Conservation (phyloP, 805 yeast genomes). For the Crinitomyces ghanaensis region DNA sequence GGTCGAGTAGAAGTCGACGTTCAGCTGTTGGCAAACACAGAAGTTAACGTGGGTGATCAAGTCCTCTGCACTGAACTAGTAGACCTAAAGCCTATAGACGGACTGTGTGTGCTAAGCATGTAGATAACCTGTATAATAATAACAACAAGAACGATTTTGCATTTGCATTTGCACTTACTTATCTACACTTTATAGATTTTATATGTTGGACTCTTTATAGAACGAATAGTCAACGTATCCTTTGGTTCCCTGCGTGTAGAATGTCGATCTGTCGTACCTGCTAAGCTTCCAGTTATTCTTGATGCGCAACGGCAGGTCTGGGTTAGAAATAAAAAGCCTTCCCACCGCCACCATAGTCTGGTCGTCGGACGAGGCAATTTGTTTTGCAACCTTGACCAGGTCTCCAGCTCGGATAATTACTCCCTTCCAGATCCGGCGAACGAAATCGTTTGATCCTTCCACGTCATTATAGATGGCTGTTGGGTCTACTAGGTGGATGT, state of each 20-base stretch:
- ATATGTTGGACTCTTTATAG: no score
- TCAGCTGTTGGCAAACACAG: constrained; percentile 16
- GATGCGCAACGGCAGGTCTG: constrained; percentile 40
- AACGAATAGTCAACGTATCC: constrained; percentile 9
- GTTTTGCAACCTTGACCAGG: background rate
- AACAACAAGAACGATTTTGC: background rate
- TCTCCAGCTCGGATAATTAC: constrained; percentile 29
- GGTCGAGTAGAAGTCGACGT: constrained; percentile 40
- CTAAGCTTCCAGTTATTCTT: constrained; percentile 31
- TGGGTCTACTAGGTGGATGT: constrained; percentile 31
- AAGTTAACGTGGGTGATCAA: constrained; percentile 33
- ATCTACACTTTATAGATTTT: no score
- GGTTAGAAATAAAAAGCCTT: constrained; percentile 42
- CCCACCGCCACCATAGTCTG: constrained; percentile 31
- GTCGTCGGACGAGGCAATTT: constrained; percentile 5
- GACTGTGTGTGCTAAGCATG: constrained; percentile 30
- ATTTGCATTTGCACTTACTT: no score
- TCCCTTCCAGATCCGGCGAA: constrained; percentile 35
- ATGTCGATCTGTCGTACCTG: constrained; percentile 37
- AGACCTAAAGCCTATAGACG: constrained; percentile 32
- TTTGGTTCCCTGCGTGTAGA: constrained; percentile 25
- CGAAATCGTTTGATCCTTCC: no score
- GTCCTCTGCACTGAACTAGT: constrained; percentile 36
- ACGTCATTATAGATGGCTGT: no score
- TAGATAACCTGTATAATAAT: constrained; percentile 7